Percentiles rank a stretch among this genome's conserved stretches.
Evolutionary conservation across 352 stramenopile species (phyloP).

Genomic region (Lagenidium sp.): DNA sequence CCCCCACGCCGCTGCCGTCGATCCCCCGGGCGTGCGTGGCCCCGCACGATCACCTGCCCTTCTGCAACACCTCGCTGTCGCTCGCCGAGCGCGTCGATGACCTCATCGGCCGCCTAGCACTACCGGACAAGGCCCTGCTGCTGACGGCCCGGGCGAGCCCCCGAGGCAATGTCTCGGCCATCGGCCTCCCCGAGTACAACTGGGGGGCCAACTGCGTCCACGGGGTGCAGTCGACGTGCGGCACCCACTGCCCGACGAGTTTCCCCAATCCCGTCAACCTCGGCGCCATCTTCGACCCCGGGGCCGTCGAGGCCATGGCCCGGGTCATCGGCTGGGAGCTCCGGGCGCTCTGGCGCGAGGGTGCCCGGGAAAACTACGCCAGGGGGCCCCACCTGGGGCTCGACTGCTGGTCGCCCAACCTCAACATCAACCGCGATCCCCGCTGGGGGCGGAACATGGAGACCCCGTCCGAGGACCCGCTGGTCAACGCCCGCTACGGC

Average conservation of each 20-base stretch:
- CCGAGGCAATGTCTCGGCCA: conserved; percentile 57
- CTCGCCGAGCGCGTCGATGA: conserved; percentile 60
- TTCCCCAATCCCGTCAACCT: conserved; percentile 90
- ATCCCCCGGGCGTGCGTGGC: conserved; percentile 52
- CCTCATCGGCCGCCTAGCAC: conserved; percentile 55
- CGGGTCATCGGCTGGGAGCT: conserved; percentile 82
- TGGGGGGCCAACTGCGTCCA: conserved; percentile 93
- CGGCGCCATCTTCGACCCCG: conserved; percentile 81
- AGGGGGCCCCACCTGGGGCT: conserved; percentile 65
- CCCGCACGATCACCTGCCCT: conserved; percentile 30
- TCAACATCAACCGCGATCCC: conserved; percentile 94
- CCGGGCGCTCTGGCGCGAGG: conserved; percentile 70
- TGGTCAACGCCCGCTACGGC: conserved; percentile 88
- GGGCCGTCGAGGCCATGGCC: conserved; percentile 74
- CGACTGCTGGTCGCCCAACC: conserved; percentile 92
- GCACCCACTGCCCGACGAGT: conserved; percentile 69
- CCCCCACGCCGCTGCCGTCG: background rate
- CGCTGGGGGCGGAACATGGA: conserved; percentile 93
- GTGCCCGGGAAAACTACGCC: conserved; percentile 57
- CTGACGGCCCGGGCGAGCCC: conserved; percentile 64
- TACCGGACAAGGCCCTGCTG: conserved; percentile 63
- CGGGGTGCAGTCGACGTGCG: conserved; percentile 82
- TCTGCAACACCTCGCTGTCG: conserved; percentile 70
- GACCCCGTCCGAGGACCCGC: conserved; percentile 90
- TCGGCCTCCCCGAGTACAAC: conserved; percentile 87